These are phyloP conservation scores for Leishmania amazonensis DNA, from an alignment of 208 protist species.

Conservation along the genomic window DNA sequence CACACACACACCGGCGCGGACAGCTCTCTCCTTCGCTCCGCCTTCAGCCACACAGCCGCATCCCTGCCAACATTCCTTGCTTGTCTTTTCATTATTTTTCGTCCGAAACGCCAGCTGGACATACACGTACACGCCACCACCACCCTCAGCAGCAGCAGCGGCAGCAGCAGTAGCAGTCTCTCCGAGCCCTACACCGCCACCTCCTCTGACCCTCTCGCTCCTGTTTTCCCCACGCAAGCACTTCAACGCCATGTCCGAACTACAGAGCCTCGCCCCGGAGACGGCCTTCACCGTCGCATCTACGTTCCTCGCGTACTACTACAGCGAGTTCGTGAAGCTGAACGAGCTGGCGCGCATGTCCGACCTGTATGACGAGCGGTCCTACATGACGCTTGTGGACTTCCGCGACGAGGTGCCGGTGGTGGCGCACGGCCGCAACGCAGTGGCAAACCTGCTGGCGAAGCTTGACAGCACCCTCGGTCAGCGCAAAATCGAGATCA, in stretches of 20 bases:
- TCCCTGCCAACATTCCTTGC: neutral
- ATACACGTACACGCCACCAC: neutral
- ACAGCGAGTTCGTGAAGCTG: constrained; percentile 75
- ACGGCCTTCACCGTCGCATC: constrained; percentile 54
- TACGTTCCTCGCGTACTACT: constrained; percentile 80
- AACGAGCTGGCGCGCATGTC: constrained; percentile 43
- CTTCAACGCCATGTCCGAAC: constrained; percentile 19
- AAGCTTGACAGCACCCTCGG: constrained; percentile 56
- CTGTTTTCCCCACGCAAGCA: neutral
- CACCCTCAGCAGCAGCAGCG: neutral
- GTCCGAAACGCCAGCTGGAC: neutral
- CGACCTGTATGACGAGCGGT: constrained; percentile 75
- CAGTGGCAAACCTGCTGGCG: constrained; percentile 54
- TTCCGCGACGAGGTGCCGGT: constrained; percentile 53
- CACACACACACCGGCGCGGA: neutral
- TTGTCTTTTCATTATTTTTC: neutral
- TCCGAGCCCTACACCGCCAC: neutral
- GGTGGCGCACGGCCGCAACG: constrained; percentile 47
- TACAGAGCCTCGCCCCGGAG: constrained; percentile 41
- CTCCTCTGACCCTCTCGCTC: constrained; percentile 10
- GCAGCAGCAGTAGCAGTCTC: neutral
- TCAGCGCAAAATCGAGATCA: constrained; percentile 80
- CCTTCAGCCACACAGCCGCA: neutral
- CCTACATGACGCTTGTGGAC: constrained; percentile 59
- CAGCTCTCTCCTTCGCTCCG: constrained; percentile 2